Base-by-base conservation (phyloP, 192 early-diverging fungal species). In the Pilaira anomala region DNA sequence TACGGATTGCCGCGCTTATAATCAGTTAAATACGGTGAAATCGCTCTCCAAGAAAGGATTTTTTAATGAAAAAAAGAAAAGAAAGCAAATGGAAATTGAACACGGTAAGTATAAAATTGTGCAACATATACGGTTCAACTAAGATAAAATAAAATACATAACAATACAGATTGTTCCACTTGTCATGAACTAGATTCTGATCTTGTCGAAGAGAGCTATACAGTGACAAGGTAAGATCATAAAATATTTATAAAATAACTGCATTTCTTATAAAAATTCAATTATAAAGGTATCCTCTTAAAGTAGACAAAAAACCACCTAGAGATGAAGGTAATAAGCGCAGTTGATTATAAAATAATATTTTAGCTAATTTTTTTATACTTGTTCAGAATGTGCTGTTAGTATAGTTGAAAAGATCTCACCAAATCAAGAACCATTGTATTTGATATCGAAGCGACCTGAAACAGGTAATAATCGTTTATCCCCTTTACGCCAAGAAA, bases 381-480 rank as follows among this genome's bases (percentile, higher is more conserved):
- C 13, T 46, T 42, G 40, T 7, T 16, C 65, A 80, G 82, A 82
- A 53, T 85, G 85, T 48, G 74, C 77, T 21, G 82, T 88, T 3
- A 73, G 76, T 22, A 83, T 85, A 40, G 28, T 85, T 19, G 82
- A 88, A 48, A 62, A 52, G 18, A 55, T 52, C 3, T 13, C 29
- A 22, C 45, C n/a, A 7, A 57, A 39, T 19, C 54, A 44, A 0
- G 67, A 67, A 7, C 45, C 53, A 3, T 16, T 61, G 12, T 84
- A 72, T 76, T 57, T 88, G 56, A 63, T 88, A 40, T 69, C 78
- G n/a, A 78, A 83, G 63, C 65, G 84, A 28, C 83, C 84, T 36
- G 67, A 77, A 19, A 79, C 73, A 50, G 83, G 71, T 67, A 67
- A 69, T 41, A 11, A 22, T 18, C 11, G 11, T 53, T 30, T 36